Base-by-base conservation (phyloP, 2,329 filamentous ascomycete genomes). In the Exophiala sideris region DNA sequence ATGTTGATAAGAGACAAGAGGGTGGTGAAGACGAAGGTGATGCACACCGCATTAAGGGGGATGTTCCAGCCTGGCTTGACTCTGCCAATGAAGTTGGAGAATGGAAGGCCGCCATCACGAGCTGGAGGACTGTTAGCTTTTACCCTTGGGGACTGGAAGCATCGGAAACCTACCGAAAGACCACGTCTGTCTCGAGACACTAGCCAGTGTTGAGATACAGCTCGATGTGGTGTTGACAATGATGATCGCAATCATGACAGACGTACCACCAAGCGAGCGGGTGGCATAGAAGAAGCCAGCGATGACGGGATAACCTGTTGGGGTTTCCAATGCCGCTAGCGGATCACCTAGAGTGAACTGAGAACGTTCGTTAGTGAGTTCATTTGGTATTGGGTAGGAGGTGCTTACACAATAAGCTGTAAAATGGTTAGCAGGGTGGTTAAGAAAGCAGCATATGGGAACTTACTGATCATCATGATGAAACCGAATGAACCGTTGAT, bases 21-120 rank as follows among this genome's bases (percentile, higher is more conserved):
- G 42, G 70, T 76, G 50, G 61, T 73, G n/a, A 70, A 77, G 42
- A 69, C 67, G 44, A 75, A 78, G 66, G 71, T 74, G 63, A 74
- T 76, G 67, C 55, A 35, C 21, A 60, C 47, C 11, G 56, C 45
- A 29, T 45, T 42, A 14, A 57, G 36, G 20, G 54, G 54, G 10
- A 57, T 41, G 16, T 54, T 50, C 21, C 44, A 57, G 9, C 54
- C 45, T 14, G 45, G 12, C 10, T 44, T 44, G 9, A 58, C 58
- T 5, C 24, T 29, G 24, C 24, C 24, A 8, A 29, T 29, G 24
- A 29, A 29, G 24, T 29, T 29, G 24, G 24, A 29, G 24, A 29
- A 29, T 5, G 24, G 24, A 29, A 29, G 24, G 7, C 24, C 24
- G 24, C 24, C 24, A 8, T 29, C 24, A 29, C 24, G 24, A 29